Conservation (phyloP, 345 rosid species). For the Firmiana major region DNA sequence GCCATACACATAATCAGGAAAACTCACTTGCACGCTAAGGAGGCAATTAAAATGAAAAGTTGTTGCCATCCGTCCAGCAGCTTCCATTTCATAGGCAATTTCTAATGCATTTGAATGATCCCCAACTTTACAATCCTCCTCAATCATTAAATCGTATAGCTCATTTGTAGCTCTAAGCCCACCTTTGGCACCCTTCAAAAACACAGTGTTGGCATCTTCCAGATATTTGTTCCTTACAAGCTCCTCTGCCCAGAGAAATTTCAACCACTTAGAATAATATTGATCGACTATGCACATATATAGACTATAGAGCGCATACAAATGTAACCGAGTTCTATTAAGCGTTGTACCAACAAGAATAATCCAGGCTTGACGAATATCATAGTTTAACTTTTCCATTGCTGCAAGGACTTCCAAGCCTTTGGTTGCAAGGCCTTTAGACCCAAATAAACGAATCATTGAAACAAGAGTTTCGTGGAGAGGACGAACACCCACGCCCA, state of each 20-base stretch:
- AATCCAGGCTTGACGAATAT: conserved; percentile 84
- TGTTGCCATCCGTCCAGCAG: conserved; percentile 90
- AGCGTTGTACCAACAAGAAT: conserved; percentile 71
- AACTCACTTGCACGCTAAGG: conserved; percentile 86
- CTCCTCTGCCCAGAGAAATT: conserved; percentile 52
- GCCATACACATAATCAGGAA: conserved; percentile 8
- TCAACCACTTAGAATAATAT: conserved; percentile 8
- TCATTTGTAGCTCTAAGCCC: conserved; percentile 81
- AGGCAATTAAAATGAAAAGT: conserved; percentile 95
- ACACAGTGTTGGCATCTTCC: conserved; percentile 85
- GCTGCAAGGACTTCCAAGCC: conserved; percentile 78
- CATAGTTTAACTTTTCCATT: conserved; percentile 77
- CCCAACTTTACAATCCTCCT: conserved; percentile 85
- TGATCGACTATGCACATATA: background rate
- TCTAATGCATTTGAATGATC: conserved; percentile 97
- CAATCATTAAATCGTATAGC: conserved; percentile 81
- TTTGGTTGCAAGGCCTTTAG: conserved; percentile 63
- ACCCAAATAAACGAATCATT: conserved; percentile 62
- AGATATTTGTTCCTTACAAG: conserved; percentile 63
- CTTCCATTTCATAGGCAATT: conserved; percentile 92
- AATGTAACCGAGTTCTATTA: background rate
- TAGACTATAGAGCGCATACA: background rate
- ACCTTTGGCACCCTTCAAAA: conserved; percentile 76
- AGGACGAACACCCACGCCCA: conserved; percentile 74
- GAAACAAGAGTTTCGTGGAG: conserved; percentile 81